A percentile compares a stretch with the other conserved stretches of the same genome.
These are phyloP conservation scores for Fusarium albidum DNA, from an alignment of 2,329 filamentous ascomycete genomes.

Conservation along the genomic window DNA sequence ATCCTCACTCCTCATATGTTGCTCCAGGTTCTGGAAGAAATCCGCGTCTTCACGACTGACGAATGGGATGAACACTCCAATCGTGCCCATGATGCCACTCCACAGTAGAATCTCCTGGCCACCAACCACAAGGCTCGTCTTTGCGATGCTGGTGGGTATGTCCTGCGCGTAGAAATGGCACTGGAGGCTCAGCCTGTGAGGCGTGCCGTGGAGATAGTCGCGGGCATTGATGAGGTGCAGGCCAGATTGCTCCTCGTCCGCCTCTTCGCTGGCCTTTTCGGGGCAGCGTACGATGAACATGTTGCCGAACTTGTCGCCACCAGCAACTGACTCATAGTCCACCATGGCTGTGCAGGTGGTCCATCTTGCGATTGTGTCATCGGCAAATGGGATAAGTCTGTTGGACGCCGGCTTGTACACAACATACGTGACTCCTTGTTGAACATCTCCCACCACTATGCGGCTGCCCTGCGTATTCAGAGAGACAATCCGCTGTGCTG, in stretches of 20 bases:
- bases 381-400: conserved; percentile 89
- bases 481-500: conserved; percentile 84
- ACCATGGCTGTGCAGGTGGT: conserved; percentile 92
- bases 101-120: conserved; percentile 92
- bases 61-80: conserved; percentile 94
- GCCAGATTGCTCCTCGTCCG: conserved; percentile 90
- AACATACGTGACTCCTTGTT: conserved; percentile 89
- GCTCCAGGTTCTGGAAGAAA: conserved; percentile 95
- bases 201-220: conserved; percentile 87
- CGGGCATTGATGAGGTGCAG: conserved; percentile 91
- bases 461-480: conserved; percentile 90
- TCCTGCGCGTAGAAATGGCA: conserved; percentile 92
- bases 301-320: conserved; percentile 98
- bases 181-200: conserved; percentile 84
- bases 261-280: conserved; percentile 83
- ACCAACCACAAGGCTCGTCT: conserved; percentile 88
- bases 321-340: conserved; percentile 94
- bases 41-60: conserved; percentile 91
- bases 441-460: conserved; percentile 90
- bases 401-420: conserved; percentile 95
- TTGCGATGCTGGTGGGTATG: conserved; percentile 88
- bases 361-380: conserved; percentile 90
- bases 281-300: conserved; percentile 92
- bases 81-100: conserved; percentile 92
- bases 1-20: conserved; percentile 85